Evolutionary conservation across 768 basidiomycete genomes (phyloP).

Genomic region (Boletus subparvulus): DNA sequence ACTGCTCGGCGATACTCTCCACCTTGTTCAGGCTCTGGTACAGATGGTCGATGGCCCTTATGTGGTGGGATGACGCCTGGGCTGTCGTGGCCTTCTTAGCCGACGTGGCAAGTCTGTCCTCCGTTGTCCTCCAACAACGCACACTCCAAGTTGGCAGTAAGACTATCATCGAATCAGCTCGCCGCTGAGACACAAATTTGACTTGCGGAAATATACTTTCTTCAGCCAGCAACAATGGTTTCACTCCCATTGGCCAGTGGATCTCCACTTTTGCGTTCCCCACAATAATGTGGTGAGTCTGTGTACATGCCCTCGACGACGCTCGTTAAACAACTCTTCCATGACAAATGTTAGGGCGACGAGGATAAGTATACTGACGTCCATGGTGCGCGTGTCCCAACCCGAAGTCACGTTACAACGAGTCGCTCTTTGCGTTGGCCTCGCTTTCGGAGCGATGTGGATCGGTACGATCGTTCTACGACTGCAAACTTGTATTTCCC

Average conservation of each 20-base stretch:
- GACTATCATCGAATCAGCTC: background rate
- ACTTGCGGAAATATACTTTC: too few relatives aligned
- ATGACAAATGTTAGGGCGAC: slow-evolving; percentile 6
- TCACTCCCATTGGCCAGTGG: background rate
- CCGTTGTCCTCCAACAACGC: background rate
- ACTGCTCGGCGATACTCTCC: slow-evolving; percentile 4
- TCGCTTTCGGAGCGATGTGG: slow-evolving; percentile 16
- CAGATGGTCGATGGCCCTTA: slow-evolving; percentile 3
- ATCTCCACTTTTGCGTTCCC: slow-evolving; percentile 6
- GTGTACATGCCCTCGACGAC: too few relatives aligned
- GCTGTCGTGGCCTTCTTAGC: slow-evolving; percentile 9
- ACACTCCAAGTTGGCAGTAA: background rate
- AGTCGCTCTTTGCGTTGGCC: slow-evolving; percentile 2
- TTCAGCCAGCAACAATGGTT: too few relatives aligned
- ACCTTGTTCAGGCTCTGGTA: slow-evolving; percentile 20
- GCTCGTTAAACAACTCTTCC: background rate
- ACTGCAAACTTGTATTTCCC: background rate
- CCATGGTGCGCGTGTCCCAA: slow-evolving; percentile 14
- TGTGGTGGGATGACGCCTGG: slow-evolving; percentile 23
- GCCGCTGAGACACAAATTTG: background rate
- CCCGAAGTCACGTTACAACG: background rate
- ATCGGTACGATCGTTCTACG: slow-evolving; percentile 1
- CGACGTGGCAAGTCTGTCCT: background rate
- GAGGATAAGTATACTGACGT: slow-evolving; percentile 17
- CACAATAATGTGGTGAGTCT: background rate